phyloP scores from a whole-genome alignment of 768 basidiomycete species.

The Crepidotus variabilis region DNA sequence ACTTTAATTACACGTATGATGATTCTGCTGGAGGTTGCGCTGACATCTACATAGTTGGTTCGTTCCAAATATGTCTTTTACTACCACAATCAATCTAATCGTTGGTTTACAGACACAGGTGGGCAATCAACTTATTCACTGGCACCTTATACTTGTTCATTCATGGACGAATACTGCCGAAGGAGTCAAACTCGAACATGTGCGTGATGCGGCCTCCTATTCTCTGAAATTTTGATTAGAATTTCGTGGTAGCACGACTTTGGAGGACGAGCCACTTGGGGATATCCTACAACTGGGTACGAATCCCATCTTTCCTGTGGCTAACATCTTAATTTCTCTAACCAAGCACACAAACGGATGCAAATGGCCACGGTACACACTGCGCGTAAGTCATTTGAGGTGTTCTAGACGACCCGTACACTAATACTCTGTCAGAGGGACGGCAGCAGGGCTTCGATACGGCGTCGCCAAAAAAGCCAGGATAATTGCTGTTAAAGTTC shows the following conservation, averaged over 20 bases:
- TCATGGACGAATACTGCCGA: too few species aligned
- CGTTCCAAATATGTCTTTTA: neutral
- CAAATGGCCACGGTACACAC: constrained; percentile 38
- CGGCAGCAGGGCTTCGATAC: constrained; percentile 19
- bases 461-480: constrained; percentile 26
- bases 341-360: constrained; percentile 17
- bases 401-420: neutral
- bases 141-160: too few species aligned
- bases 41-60: constrained; percentile 36
- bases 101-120: too few species aligned
- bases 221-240: too few species aligned
- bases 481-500: constrained; percentile 39
- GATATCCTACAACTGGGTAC: constrained; percentile 27
- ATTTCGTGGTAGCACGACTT: constrained; percentile 27
- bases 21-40: constrained; percentile 23
- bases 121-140: too few species aligned
- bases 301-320: too few species aligned
- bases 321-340: too few species aligned
- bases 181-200: too few species aligned
- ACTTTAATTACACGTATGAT: constrained; percentile 20
- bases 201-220: too few species aligned
- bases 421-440: constrained; percentile 15
- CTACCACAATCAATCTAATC: neutral
- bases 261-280: constrained; percentile 36
- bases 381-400: constrained; percentile 16